Conservation (phyloP, 805 yeast genomes). For the Myxozyma nipponensis region DNA sequence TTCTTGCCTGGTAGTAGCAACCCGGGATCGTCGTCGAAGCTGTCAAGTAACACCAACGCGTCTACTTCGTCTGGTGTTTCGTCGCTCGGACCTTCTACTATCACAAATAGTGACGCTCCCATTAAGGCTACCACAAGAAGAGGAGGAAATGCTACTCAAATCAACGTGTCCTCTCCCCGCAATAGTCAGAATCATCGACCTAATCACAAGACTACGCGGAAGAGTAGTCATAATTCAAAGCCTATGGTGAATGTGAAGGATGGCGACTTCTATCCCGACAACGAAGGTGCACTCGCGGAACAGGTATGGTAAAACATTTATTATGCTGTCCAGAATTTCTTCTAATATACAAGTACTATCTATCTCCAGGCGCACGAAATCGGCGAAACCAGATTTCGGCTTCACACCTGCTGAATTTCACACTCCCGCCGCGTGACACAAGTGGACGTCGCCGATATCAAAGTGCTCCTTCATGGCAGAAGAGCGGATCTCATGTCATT, state of each 20-base stretch:
- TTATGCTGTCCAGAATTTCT: background rate
- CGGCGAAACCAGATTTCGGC: conserved; percentile 25
- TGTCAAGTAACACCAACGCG: conserved; percentile 1
- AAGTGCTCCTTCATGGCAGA: conserved; percentile 23
- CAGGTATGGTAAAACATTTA: conserved; percentile 10
- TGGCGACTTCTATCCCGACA: conserved; percentile 3
- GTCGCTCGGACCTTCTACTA: background rate
- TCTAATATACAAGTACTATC: background rate
- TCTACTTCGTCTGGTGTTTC: conserved; percentile 5
- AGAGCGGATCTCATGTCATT: conserved; percentile 6
- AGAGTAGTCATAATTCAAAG: conserved; percentile 14
- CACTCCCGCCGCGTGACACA: conserved; percentile 27
- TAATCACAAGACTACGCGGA: conserved; percentile 17
- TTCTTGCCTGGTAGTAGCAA: conserved; percentile 10
- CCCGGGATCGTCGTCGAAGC: conserved; percentile 2
- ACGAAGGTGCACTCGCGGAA: conserved; percentile 17
- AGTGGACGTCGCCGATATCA: conserved; percentile 13
- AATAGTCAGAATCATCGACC: conserved; percentile 13
- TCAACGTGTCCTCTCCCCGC: conserved; percentile 12
- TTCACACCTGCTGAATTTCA: conserved; percentile 26
- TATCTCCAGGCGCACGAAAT: conserved; percentile 12
- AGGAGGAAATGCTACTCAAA: background rate
- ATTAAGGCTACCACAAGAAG: conserved; percentile 2
- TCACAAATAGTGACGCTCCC: conserved; percentile 1
- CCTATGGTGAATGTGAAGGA: conserved; percentile 18